Evolutionary conservation across 2,329 filamentous ascomycete genomes (phyloP), one percentile per base, ranked within the genome.

Genomic region (Penicillium paneum): DNA sequence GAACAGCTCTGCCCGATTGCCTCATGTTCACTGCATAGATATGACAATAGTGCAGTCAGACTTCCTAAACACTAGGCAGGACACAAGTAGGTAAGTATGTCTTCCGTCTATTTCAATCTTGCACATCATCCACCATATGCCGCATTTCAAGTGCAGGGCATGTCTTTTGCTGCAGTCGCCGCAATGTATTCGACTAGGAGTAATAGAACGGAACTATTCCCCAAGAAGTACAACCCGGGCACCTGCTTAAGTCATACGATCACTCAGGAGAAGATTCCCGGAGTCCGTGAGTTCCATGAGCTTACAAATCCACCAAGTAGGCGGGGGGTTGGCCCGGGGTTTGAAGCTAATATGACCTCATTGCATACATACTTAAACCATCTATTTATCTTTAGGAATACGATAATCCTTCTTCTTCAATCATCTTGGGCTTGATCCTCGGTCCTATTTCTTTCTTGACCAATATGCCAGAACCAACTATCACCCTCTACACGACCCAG

Each of bases 401-500:
- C 5, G n/a, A 11, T 19, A 31, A 29, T 19, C n/a, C 28, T 1
- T 24, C 12, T 21, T n/a, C 13, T 26, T n/a, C 10, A 17, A 32
- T 31, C 3, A 29, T 39, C 19, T 35, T n/a, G 8, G 6, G 8
- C 4, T 15, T 12, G 3, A 3, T 40, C 6, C 29, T 15, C 12
- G 12, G 1, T 15, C 1, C 8, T 4, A 8, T 28, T 34, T 35
- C 8, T 21, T 42, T 3, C 42, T 49, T 26, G 21, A 49, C 49
- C 58, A 63, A 55, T 36, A 73, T 67, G 63, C 60, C 58, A 53
- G 57, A 57, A 28, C 79, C 88, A 6, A 79, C 89, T 63, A 91
- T 96, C 65, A 88, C 86, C 40, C 83, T 96, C 29, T 95, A 94
- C 78, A 96, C 91, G 12, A 81, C 83, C 12, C 82, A 86, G 67